Evolutionary conservation across 192 early-diverging fungal genomes (phyloP), one percentile per base, ranked within the genome.

Genomic region (Linnemannia zychae): DNA sequence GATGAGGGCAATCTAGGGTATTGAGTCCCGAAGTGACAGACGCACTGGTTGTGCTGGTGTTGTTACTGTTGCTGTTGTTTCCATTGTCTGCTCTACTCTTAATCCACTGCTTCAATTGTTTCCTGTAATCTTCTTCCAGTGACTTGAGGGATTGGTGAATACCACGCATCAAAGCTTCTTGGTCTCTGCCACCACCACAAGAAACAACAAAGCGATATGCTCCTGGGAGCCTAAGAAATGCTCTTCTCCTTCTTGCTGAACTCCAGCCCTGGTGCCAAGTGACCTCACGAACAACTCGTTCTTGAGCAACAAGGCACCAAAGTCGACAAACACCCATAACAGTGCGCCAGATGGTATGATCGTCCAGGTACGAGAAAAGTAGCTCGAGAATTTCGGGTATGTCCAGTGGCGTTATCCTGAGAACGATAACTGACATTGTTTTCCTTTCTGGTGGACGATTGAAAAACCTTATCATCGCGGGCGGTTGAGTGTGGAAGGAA

Each of bases 321-420:
- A 31, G 57, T 31, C 57, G 57, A 11, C 53, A 57, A n/a, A 57
- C 53, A 7, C 0, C 22, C 9, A 57, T n/a, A n/a, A 57, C 22
- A n/a, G 53, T 24, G 22, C 11, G 53, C 0, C 20, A n/a, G 53
- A 57, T 57, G 53, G n/a, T 6, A 9, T 24, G 24, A n/a, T 57
- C n/a, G 53, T n/a, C 11, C 6, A 57, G 53, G 22, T 57, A 28
- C 0, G 53, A 57, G 53, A 57, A 57, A 0, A 57, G 22, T 20
- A 57, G 53, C n/a, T 57, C 53, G 53, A 57, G 53, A 6, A 57
- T 57, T n/a, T 57, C 53, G 53, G 53, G n/a, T 57, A 57, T 57
- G 53, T 31, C 40, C 4, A 44, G 40, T 44, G 40, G 40, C 9
- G 40, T n/a, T n/a, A n/a, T n/a, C n/a, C n/a, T n/a, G n/a, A n/a